Evolutionary conservation across 768 basidiomycete genomes (phyloP).

Genomic region (Leucocoprinus leucothites): DNA sequence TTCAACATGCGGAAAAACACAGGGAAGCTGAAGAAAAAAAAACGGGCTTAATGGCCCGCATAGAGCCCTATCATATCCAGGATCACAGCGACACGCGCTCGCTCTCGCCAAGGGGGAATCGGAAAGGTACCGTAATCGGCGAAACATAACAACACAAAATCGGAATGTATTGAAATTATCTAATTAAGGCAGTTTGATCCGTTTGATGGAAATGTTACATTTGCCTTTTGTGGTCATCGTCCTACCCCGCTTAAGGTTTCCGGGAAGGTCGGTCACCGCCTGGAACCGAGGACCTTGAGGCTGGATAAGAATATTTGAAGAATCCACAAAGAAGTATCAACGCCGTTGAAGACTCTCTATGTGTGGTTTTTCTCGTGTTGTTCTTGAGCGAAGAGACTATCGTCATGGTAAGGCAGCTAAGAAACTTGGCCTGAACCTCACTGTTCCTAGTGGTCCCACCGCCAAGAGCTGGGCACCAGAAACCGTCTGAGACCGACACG

Average conservation of each 20-base stretch:
- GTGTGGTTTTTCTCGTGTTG: too few species aligned
- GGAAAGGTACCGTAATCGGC: not conserved
- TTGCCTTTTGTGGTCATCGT: not conserved
- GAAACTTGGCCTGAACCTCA: too few species aligned
- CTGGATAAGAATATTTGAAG: too few species aligned
- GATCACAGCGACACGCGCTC: not conserved
- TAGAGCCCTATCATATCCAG: not conserved
- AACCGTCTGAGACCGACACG: too few species aligned
- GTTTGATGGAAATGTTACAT: not conserved
- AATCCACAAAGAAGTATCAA: too few species aligned
- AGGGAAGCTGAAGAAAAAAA: not conserved
- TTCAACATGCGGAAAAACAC: not conserved
- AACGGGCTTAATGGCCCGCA: not conserved
- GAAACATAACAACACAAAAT: not conserved
- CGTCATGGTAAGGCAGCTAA: too few species aligned
- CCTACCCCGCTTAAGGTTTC: not conserved
- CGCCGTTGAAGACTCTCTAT: too few species aligned
- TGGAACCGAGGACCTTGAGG: too few species aligned
- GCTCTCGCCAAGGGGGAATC: not conserved
- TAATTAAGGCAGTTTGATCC: not conserved
- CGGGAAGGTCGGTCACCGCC: too few species aligned
- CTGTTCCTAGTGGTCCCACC: too few species aligned
- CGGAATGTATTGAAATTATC: not conserved
- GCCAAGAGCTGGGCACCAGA: too few species aligned
- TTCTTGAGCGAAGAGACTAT: too few species aligned